phyloP scores from a whole-genome alignment of 2,329 filamentous ascomycete genomes.

The Colletotrichum limetticola region DNA sequence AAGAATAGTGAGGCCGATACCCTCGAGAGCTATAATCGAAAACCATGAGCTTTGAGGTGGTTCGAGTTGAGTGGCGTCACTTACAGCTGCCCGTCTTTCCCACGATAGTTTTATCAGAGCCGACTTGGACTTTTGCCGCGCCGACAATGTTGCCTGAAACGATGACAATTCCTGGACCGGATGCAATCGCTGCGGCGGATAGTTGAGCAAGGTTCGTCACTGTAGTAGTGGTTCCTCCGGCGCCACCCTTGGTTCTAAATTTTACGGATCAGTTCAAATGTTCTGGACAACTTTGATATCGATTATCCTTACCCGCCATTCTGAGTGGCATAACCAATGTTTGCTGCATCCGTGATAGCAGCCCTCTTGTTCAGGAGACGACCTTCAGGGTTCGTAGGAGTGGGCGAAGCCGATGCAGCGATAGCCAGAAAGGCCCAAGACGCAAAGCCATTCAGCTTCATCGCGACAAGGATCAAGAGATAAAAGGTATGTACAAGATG shows the following conservation, averaged over 20 bases:
- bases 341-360: conserved; percentile 30
- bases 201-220: conserved; percentile 58
- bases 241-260: conserved; percentile 28
- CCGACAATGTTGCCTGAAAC: conserved; percentile 49
- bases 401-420: conserved; percentile 17
- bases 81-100: conserved; percentile 42
- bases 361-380: conserved; percentile 26
- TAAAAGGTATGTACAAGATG: not conserved
- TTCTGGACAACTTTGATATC: not conserved
- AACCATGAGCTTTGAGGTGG: not conserved
- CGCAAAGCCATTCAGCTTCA: conserved; percentile 18
- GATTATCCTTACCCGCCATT: conserved; percentile 28
- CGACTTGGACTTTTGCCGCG: conserved; percentile 48
- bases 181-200: conserved; percentile 54
- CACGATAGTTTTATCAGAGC: conserved; percentile 54
- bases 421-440: conserved; percentile 20
- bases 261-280: not conserved
- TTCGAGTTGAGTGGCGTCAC: not conserved
- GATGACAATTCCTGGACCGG: conserved; percentile 48
- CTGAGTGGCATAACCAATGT: conserved; percentile 33
- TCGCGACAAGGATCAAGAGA: not conserved
- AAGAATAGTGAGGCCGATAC: conserved; percentile 61
- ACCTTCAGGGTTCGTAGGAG: not conserved
- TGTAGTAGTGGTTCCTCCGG: conserved; percentile 46
- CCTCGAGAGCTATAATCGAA: conserved; percentile 40